Evolutionary conservation across 257 asterid species (phyloP), one percentile per base, ranked within the genome.

Genomic region (Orobanche coerulescens): DNA sequence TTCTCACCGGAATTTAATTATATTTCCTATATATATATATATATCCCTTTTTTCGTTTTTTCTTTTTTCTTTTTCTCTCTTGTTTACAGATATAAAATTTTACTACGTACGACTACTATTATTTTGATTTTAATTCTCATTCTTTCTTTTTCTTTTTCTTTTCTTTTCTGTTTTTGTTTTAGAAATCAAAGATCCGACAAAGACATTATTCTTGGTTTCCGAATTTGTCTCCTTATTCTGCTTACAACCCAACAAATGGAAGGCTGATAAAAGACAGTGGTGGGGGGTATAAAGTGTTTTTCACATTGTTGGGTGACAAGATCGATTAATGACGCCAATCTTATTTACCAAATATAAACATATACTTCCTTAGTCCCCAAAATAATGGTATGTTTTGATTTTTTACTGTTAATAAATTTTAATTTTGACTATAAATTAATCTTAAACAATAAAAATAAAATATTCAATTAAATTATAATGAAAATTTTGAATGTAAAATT

Each of bases 241-340:
- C 80, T 86, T 61, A 60, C 44, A 61, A 58, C 94, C 94, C 71
- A 72, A 82, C 95, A 89, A 74, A 74, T 82, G 95, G 76, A 70
- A 63, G 94, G 91, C 67, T 34, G 76, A 24, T 46, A 66, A 57
- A 13, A 13, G 6, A 49, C 62, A 31, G 33, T 54, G 51, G 48
- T 51, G 71, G 31, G 56, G 12, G 12, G 44, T 59, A 46, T 22
- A 15, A 61, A 59, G 63, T 58, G 67, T 65, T 53, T 46, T 44
- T 46, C 33, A 34, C 20, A 36, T 42, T 58, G 60, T 40, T 13
- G 0, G 34, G 19, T 12, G 28, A 52, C 58, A 14, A 7, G 12
- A 24, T 26, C 49, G 15, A 18, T 25, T 42, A 22, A 37, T 58
- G 36, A 30, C 36, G n/a, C n/a, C n/a, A n/a, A n/a, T n/a, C n/a